A percentile compares a stretch with the other conserved stretches of the same genome.
Evolutionary conservation across 2,329 filamentous ascomycete species (phyloP).

Genomic region (Fusarium robinianum): DNA sequence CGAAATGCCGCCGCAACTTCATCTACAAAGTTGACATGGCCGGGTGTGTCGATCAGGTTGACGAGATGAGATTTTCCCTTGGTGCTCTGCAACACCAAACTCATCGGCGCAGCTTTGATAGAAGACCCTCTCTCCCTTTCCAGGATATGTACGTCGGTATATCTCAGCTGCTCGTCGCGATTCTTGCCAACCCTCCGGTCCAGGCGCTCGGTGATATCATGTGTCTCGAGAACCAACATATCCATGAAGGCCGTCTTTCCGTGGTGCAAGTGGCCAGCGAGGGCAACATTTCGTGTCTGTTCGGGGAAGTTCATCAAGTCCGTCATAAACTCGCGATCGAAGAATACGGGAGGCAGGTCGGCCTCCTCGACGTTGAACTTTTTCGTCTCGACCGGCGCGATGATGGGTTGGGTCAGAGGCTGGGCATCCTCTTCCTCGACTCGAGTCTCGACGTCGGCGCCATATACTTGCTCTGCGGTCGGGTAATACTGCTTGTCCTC

Average conservation of each 20-base stretch:
- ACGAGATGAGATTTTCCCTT: conserved; percentile 93
- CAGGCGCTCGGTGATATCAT: conserved; percentile 78
- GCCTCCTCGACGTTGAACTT: conserved; percentile 94
- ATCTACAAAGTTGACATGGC: conserved; percentile 98
- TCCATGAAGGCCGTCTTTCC: conserved; percentile 99
- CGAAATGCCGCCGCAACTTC: conserved; percentile 89
- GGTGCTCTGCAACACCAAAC: conserved; percentile 82
- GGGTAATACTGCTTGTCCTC: conserved; percentile 99
- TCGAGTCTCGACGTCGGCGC: conserved; percentile 89
- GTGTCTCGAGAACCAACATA: conserved; percentile 95
- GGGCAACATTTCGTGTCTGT: conserved; percentile 88
- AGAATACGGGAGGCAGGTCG: conserved; percentile 85
- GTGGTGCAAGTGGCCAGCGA: conserved; percentile 93
- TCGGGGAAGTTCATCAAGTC: conserved; percentile 96
- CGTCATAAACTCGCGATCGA: conserved; percentile 88
- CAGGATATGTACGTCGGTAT: conserved; percentile 89
- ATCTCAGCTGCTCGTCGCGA: conserved; percentile 86
- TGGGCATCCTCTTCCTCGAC: conserved; percentile 98
- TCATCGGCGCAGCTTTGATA: conserved; percentile 94
- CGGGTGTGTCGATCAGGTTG: conserved; percentile 94
- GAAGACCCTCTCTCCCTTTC: conserved; percentile 90
- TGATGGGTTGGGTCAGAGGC: conserved; percentile 87
- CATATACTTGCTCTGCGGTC: conserved; percentile 95
- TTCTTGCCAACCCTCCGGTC: conserved; percentile 81
- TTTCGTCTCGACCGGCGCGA: conserved; percentile 90